A percentile compares a stretch with the other conserved stretches of the same genome.
phyloP scores from a whole-genome alignment of 164 flowering plant species.

The Stephania japonica region DNA sequence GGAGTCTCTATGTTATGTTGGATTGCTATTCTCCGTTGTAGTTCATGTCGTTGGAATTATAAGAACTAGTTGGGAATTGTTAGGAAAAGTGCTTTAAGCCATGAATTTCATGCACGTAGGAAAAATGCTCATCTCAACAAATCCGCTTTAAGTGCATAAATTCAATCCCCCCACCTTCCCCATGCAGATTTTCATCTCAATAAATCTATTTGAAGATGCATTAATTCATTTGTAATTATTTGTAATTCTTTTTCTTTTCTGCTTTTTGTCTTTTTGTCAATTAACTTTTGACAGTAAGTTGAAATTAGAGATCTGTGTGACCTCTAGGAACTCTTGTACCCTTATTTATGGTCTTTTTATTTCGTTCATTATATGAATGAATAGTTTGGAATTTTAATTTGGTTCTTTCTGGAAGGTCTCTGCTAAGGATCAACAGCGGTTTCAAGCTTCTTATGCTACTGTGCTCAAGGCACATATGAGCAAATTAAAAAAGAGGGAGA shows the following conservation, averaged over 20 bases:
- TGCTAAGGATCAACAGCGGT: conserved; percentile 75
- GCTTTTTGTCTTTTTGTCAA: background rate
- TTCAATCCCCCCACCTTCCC: background rate
- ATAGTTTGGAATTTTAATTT: background rate
- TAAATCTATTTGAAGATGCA: too few species aligned
- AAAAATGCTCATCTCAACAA: background rate
- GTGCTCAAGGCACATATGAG: conserved; percentile 84
- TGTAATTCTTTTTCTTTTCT: background rate
- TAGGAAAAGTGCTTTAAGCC: background rate
- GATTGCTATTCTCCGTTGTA: background rate
- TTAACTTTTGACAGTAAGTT: too few species aligned
- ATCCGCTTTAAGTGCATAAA: background rate
- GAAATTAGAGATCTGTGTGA: background rate
- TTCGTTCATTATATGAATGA: background rate
- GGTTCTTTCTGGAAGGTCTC: conserved; percentile 39
- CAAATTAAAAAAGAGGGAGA: conserved; percentile 82
- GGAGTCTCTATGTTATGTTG: background rate
- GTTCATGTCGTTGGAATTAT: background rate
- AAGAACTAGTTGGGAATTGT: background rate
- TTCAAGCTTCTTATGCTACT: conserved; percentile 89
- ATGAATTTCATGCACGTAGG: background rate
- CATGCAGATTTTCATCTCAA: too few species aligned
- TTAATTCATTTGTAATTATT: background rate
- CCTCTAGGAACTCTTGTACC: background rate
- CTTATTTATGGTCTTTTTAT: background rate